Evolutionary conservation across 768 basidiomycete genomes (phyloP).

Genomic region (Panaeolus papilionaceus): DNA sequence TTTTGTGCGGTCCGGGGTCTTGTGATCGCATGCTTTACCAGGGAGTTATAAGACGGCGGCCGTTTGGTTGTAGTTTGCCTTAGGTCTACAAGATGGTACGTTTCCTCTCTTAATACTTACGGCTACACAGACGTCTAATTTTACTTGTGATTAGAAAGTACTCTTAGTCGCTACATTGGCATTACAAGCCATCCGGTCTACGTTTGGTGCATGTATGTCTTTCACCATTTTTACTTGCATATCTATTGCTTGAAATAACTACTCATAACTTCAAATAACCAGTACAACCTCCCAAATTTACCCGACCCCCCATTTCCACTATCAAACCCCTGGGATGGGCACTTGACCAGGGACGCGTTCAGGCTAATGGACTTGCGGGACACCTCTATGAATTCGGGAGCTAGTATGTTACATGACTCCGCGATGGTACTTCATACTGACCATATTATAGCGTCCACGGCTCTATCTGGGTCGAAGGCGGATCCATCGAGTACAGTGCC

Average conservation of each 20-base stretch:
- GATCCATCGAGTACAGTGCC: slow-evolving; percentile 48
- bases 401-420: slow-evolving; percentile 35
- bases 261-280: neutral
- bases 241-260: no score
- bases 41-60: neutral
- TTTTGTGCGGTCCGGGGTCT: neutral
- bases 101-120: no score
- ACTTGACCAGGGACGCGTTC: slow-evolving; percentile 45
- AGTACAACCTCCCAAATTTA: slow-evolving; percentile 2
- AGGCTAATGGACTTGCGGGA: slow-evolving; percentile 47
- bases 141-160: neutral
- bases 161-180: neutral
- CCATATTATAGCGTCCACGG: slow-evolving; percentile 39
- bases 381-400: slow-evolving; percentile 47
- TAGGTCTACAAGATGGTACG: slow-evolving; percentile 1
- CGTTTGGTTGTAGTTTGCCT: neutral
- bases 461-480: slow-evolving; percentile 49
- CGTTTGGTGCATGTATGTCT: neutral
- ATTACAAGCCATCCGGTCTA: slow-evolving; percentile 2
- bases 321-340: slow-evolving; percentile 48
- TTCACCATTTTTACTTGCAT: neutral
- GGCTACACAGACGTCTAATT: no score
- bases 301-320: slow-evolving; percentile 4
- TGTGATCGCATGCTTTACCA: neutral
- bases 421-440: no score